Conservation (phyloP, 495 filamentous ascomycete genomes). For the Xylaria curta region DNA sequence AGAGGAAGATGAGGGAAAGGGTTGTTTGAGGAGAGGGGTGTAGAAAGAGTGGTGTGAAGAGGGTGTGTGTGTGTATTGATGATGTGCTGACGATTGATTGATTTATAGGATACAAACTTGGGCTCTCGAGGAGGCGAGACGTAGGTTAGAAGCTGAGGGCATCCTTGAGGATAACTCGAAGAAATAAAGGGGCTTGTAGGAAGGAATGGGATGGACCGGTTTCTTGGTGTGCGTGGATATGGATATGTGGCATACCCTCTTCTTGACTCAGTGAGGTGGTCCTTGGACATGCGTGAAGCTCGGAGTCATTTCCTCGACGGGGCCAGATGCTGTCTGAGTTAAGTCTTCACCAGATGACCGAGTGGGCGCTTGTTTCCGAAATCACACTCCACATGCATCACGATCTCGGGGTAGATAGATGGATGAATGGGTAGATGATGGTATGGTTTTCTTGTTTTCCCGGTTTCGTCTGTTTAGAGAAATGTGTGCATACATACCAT, state of each 20-base stretch:
- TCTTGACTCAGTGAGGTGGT: no score
- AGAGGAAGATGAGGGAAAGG: neutral
- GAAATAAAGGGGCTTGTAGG: conserved; percentile 39
- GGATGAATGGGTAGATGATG: conserved; percentile 8
- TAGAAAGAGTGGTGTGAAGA: no score
- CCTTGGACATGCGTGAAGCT: conserved; percentile 36
- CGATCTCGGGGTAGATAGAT: neutral
- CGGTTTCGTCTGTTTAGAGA: conserved; percentile 17
- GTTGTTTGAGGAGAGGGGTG: no score
- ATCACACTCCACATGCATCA: no score
- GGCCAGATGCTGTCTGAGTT: neutral
- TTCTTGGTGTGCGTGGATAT: neutral
- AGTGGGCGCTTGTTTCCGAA: neutral
- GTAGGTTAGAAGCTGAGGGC: conserved; percentile 92
- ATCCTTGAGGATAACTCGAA: conserved; percentile 75
- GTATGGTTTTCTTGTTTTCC: neutral
- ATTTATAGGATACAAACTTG: conserved; percentile 91
- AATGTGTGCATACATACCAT: neutral
- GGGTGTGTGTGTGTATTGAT: no score
- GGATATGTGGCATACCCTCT: no score
- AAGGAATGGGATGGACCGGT: neutral
- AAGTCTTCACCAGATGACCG: neutral
- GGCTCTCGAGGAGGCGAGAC: conserved; percentile 94
- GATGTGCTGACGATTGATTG: neutral
- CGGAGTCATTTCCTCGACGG: neutral